Evolutionary conservation across 768 basidiomycete genomes (phyloP).

Genomic region (Sporobolomyces pararoseus): DNA sequence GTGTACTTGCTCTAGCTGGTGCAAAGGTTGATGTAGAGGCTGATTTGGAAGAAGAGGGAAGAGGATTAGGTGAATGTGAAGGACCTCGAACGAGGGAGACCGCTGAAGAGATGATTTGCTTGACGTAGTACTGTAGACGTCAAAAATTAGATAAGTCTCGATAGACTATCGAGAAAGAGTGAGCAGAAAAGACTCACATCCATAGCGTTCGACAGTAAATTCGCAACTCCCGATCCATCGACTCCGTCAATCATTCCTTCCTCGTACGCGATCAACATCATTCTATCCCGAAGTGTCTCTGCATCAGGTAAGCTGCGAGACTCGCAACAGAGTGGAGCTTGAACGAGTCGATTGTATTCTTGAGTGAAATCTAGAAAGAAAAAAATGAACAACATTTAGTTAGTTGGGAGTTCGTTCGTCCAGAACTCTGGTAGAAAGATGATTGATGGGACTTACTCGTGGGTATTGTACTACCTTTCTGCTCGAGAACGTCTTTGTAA

Average conservation of each 20-base stretch:
- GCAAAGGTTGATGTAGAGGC: slow-evolving; percentile 7
- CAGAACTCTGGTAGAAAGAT: too few relatives aligned
- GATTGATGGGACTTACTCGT: slow-evolving; percentile 1
- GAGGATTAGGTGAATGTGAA: not conserved
- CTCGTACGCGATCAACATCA: slow-evolving; percentile 34
- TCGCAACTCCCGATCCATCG: slow-evolving; percentile 11
- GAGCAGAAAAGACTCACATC: slow-evolving; percentile 21
- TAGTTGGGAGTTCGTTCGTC: too few relatives aligned
- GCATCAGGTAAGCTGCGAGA: slow-evolving; percentile 27
- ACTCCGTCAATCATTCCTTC: slow-evolving; percentile 27
- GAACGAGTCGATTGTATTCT: slow-evolving; percentile 34
- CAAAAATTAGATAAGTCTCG: too few relatives aligned
- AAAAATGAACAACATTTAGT: too few relatives aligned
- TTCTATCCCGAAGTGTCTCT: slow-evolving; percentile 36
- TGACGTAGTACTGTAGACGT: slow-evolving; percentile 29
- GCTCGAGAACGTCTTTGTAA: not conserved
- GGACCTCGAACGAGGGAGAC: slow-evolving; percentile 32
- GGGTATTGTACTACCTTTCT: not conserved
- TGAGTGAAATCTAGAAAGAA: slow-evolving; percentile 22
- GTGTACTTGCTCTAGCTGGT: not conserved
- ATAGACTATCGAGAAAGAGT: too few relatives aligned
- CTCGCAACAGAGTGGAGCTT: slow-evolving; percentile 39
- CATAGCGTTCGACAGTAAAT: slow-evolving; percentile 24
- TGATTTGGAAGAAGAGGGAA: slow-evolving; percentile 2
- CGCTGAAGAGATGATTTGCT: slow-evolving; percentile 31